Evolutionary conservation across 2,329 filamentous ascomycete species (phyloP), one percentile per base, ranked within the genome.

Genomic region (Colletotrichum melonis): DNA sequence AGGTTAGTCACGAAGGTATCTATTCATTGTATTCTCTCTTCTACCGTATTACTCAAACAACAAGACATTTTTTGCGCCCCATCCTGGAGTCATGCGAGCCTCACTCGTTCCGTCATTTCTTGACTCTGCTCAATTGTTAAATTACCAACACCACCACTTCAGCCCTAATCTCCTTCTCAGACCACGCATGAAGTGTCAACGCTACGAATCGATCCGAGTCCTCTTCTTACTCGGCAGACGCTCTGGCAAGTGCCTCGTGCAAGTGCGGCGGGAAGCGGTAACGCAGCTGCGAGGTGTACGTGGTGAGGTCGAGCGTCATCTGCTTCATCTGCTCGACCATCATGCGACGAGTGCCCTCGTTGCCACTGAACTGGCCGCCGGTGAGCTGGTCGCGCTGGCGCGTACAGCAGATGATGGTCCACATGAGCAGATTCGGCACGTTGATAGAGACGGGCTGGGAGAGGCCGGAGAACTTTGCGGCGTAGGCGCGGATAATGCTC

Each of bases 251-350:
- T 75, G 93, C 94, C 86, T 98, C 96, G 84, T 97, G 96, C 68
- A 98, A 88, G 79, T 94, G 90, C 49, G 94, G 93, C 63, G 95
- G 94, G 84, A 98, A 89, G 79, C 97, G 92, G 84, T 98, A 98
- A 80, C 94, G 92, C 80, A 98, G 91, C 88, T 98, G 91, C 69
- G 95, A 96, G 19, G 95, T 96, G 86, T 98, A 98, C 16, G 97
- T 93, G 86, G 97, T 98, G 78, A 98, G 84, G 83, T 98, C 96
- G 82, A 95, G 92, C 52, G 94, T 95, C 85, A 94, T 94, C 81
- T 93, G 91, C 84, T 93, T 90, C 79, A 97, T 86, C 78, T 93
- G 88, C 71, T 93, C 91, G 64, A 92, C 91, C 83, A 95, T 89
- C 81, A 86, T 84, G 80, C 84, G 87, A 79, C 88, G 87, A 76